A percentile compares a stretch with the other conserved stretches of the same genome.
Evolutionary conservation across 345 rosid genomes (phyloP).

Genomic region (Excoecaria agallocha): DNA sequence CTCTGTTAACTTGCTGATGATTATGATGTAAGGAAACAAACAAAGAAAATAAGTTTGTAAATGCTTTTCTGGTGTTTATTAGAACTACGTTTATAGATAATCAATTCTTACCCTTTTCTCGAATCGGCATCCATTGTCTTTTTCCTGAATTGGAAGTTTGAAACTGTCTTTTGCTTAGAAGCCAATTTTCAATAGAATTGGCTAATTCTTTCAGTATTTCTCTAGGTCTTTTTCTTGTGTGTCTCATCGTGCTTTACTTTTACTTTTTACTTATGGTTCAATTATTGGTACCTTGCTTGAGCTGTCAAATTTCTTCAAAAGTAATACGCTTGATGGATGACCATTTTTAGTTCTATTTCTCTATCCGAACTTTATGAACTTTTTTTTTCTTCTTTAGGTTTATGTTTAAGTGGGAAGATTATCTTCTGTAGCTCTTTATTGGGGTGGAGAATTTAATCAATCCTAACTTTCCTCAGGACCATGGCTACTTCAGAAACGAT

Average conservation of each 20-base stretch:
- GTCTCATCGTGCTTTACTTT: neutral
- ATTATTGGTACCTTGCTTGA: neutral
- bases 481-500: conserved; percentile 47
- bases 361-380: neutral
- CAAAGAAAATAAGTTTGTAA: too few relatives aligned
- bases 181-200: neutral
- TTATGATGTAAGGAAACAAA: neutral
- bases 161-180: neutral
- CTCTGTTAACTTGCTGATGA: neutral
- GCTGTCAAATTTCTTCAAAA: neutral
- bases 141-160: neutral
- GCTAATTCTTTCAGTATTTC: neutral
- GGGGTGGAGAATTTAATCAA: neutral
- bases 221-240: neutral
- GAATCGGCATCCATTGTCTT: neutral
- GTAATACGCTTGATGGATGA: neutral
- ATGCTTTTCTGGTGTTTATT: too few relatives aligned
- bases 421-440: neutral
- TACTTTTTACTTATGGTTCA: neutral
- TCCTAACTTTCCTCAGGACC: neutral
- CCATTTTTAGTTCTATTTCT: neutral
- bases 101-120: neutral
- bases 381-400: neutral
- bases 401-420: neutral
- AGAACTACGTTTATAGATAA: too few relatives aligned